Conservation (phyloP, 371 early-diverging fungal species). For the Saksenaea vasiformis region DNA sequence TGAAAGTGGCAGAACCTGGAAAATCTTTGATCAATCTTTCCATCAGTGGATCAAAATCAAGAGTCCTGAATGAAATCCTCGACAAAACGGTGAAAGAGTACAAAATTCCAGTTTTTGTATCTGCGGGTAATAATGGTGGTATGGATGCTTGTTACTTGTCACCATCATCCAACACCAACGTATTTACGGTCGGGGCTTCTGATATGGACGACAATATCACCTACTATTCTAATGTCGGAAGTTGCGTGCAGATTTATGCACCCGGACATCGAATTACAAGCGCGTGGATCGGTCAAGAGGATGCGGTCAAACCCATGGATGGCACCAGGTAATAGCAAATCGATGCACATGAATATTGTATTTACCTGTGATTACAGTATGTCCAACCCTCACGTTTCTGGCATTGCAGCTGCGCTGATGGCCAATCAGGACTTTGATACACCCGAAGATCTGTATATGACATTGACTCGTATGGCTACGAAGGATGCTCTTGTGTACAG, state of each 20-base stretch:
- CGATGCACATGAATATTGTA: neutral
- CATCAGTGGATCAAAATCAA: conserved; percentile 53
- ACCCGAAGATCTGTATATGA: conserved; percentile 23
- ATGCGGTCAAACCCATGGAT: conserved; percentile 43
- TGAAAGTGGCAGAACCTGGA: conserved; percentile 27
- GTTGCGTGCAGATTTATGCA: conserved; percentile 59
- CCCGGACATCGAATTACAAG: conserved; percentile 49
- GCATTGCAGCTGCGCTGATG: conserved; percentile 62
- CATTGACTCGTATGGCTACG: conserved; percentile 14
- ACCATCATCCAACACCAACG: conserved; percentile 62
- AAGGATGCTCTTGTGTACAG: conserved; percentile 16
- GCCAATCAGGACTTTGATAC: conserved; percentile 16
- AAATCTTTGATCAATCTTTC: conserved; percentile 58
- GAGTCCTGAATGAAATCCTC: conserved; percentile 28
- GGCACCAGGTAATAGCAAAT: conserved; percentile 57
- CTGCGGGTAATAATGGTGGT: conserved; percentile 70
- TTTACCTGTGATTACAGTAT: conserved; percentile 43
- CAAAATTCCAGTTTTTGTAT: conserved; percentile 53
- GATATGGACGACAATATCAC: conserved; percentile 50
- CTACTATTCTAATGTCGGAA: conserved; percentile 54
- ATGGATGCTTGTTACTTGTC: conserved; percentile 68
- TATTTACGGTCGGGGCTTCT: conserved; percentile 70
- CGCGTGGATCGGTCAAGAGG: conserved; percentile 41
- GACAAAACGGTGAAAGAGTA: conserved; percentile 46
- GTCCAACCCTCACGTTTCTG: conserved; percentile 83